Evolutionary conservation across 1,139 yeast genomes (phyloP).

Genomic region (Hyphopichia burtonii): DNA sequence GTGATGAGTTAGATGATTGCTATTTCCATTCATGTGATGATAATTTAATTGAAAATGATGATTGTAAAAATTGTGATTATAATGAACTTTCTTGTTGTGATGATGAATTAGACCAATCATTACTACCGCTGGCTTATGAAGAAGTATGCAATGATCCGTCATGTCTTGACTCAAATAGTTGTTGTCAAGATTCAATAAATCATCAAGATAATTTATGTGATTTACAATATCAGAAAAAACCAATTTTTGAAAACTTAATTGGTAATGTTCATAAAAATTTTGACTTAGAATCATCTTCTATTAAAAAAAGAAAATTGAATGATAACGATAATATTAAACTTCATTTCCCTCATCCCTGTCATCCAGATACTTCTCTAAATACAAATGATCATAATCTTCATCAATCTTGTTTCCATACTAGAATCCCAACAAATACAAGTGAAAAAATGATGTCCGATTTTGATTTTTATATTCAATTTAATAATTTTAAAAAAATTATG

Average conservation of each 20-base stretch:
- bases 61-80: conserved; percentile 4
- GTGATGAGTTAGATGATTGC: conserved; percentile 48
- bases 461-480: conserved; percentile 44
- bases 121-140: not conserved
- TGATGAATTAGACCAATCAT: conserved; percentile 7
- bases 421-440: conserved; percentile 26
- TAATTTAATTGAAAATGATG: conserved; percentile 6
- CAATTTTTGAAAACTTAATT: conserved; percentile 36
- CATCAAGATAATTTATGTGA: conserved; percentile 33
- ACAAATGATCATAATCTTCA: conserved; percentile 29
- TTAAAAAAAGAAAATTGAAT: not conserved
- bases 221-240: conserved; percentile 19
- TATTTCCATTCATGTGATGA: conserved; percentile 37
- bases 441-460: conserved; percentile 32
- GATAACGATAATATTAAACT: conserved; percentile 12
- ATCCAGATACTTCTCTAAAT: conserved; percentile 13
- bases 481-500: conserved; percentile 29
- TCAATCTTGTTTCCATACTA: conserved; percentile 48
- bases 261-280: conserved; percentile 31
- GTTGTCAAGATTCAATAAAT: conserved; percentile 5
- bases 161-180: not conserved
- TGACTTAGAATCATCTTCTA: conserved; percentile 4
- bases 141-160: conserved; percentile 17
- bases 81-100: conserved; percentile 16
- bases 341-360: conserved; percentile 43